Evolutionary conservation across 352 stramenopile genomes (phyloP).

Genomic region (Globisporangium canariense): DNA sequence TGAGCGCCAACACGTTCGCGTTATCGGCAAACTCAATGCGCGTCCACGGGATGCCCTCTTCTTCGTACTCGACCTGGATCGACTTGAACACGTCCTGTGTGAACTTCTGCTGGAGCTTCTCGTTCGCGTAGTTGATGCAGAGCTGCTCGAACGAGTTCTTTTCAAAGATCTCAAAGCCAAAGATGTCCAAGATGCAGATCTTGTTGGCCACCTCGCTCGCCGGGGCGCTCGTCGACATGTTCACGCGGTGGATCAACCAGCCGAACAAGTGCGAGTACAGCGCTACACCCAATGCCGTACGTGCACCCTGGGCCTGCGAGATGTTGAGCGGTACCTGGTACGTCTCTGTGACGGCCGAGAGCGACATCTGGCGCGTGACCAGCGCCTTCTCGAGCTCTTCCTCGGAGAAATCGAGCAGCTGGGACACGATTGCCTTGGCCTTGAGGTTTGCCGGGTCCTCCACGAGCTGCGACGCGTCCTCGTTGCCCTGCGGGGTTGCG

Average conservation of each 20-base stretch:
- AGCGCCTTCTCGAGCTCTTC: slow-evolving; percentile 69
- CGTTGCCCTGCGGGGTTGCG: slow-evolving; percentile 43
- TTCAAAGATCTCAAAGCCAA: slow-evolving; percentile 97
- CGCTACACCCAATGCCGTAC: slow-evolving; percentile 73
- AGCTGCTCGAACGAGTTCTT: slow-evolving; percentile 90
- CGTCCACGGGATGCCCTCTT: slow-evolving; percentile 92
- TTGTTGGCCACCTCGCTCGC: slow-evolving; percentile 57
- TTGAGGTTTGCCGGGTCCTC: slow-evolving; percentile 46
- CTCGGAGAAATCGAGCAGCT: slow-evolving; percentile 64
- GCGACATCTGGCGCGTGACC: slow-evolving; percentile 76
- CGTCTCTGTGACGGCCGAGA: slow-evolving; percentile 70
- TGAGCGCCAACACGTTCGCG: slow-evolving; percentile 86
- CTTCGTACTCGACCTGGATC: slow-evolving; percentile 95
- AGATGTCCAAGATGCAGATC: slow-evolving; percentile 95
- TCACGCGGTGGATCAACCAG: slow-evolving; percentile 93
- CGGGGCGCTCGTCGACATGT: slow-evolving; percentile 67
- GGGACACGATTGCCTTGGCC: slow-evolving; percentile 44
- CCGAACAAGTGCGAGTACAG: slow-evolving; percentile 96
- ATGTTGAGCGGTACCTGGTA: slow-evolving; percentile 87
- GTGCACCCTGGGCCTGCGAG: slow-evolving; percentile 66
- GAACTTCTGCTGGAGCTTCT: slow-evolving; percentile 87
- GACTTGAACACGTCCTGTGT: slow-evolving; percentile 90
- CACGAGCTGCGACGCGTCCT: slow-evolving; percentile 63
- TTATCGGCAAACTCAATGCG: slow-evolving; percentile 92
- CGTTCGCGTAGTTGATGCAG: slow-evolving; percentile 83